These are phyloP conservation scores for Chamaenerion angustifolium DNA, from an alignment of 345 rosid genomes.

Conservation along the genomic window DNA sequence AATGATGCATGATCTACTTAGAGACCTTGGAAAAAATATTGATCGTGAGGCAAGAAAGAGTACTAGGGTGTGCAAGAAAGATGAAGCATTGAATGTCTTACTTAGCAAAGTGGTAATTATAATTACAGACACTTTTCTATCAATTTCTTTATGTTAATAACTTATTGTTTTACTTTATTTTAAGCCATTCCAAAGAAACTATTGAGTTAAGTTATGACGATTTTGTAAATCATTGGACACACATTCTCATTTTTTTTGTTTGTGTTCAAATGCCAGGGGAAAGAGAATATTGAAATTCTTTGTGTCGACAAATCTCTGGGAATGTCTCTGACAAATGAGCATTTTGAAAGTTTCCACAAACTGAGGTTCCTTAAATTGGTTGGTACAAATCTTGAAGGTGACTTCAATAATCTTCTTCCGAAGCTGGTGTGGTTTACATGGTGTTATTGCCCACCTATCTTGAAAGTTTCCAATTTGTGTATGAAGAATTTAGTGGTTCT, in stretches of 20 bases:
- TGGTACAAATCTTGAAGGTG: constrained; percentile 4
- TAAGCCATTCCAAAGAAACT: no score
- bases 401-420: background rate
- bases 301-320: background rate
- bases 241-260: no score
- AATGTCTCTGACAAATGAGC: background rate
- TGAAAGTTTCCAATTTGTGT: constrained; percentile 1
- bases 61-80: background rate
- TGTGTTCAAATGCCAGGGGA: background rate
- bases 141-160: no score
- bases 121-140: no score
- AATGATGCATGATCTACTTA: constrained; percentile 3
- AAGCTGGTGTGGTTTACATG: constrained; percentile 4
- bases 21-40: background rate
- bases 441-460: background rate
- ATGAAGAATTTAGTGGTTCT: constrained; percentile 2
- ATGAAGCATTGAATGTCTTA: background rate
- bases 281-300: background rate
- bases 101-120: background rate
- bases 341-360: background rate
- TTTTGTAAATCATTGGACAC: no score
- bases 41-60: background rate
- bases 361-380: constrained; percentile 5
- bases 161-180: no score
- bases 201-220: no score